Base-by-base conservation (phyloP, 768 basidiomycete species). In the Ramaria sp. region DNA sequence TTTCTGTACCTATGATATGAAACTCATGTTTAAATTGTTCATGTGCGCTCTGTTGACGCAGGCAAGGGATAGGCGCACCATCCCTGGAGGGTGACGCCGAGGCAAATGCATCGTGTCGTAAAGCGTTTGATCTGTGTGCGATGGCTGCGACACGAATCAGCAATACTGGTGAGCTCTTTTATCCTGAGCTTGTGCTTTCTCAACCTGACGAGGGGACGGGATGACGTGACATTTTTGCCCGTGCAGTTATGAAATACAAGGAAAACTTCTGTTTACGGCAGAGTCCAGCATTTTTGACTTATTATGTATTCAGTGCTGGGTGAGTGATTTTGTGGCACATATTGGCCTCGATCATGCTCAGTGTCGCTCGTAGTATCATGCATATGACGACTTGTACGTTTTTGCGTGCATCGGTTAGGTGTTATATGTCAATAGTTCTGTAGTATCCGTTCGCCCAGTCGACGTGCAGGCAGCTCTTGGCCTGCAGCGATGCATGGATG, bases 241-340 rank as follows among this genome's bases (percentile, higher is more conserved):
- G 22, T 57, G 24, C 31, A 57, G 55, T 57, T 20, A 30, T n/a
- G 17, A 48, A 39, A 37, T 57, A 57, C 55, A 48, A 34, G 30
- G 82, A 86, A 62, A 77, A 73, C 34, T 84, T 84, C 68, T 73
- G 77, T 43, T 71, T 88, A 57, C 75, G 76, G 49, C 77, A 78
- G 13, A 80, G 80, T 17, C 71, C 88, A 1, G 84, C 83, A 4
- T 90, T 88, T 65, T 69, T 88, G 30, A 83, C 79, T 63, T 91
- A 88, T 64, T 89, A 88, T 63, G 73, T 88, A 15, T 91, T 91
- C 71, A 84, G 84, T 2, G 86, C 87, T 15, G 80, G 80, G 51
- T 52, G 51, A 17, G 37, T n/a, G 34, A 17, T 49, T 13, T 49
- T 11, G 9, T 49, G 24, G 27, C 7, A 13, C n/a, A 43, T 7